Evolutionary conservation across 768 basidiomycete species (phyloP), one percentile per base, ranked within the genome.

Genomic region (Suillus paluster): DNA sequence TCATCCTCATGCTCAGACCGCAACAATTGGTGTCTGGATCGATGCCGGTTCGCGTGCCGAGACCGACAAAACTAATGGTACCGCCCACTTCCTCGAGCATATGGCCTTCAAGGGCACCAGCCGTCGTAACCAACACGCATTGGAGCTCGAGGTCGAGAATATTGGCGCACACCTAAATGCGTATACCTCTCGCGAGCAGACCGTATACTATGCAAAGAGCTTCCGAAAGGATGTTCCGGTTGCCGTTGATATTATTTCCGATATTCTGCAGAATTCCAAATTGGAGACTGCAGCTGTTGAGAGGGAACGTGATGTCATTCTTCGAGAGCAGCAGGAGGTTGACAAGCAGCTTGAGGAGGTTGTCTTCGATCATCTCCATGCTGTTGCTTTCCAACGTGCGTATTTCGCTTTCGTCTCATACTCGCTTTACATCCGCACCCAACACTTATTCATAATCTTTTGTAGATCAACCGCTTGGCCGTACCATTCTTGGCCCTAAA

Each of bases 1-100:
- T 9, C 92, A 95, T 63, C 84, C 93, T 5, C 90, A 93, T 74
- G 90, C 94, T 5, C 92, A 96, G 78, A 99, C 97, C 0, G 95
- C 96, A 8, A 99, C 97, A n/a, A 95, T 98, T 39, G 97, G 97
- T 65, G 91, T 99, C 63, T 99, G 95, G 95, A 97, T 99, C 70
- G 97, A 99, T 75, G 97, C 97, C 62, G 97, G 97, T 66, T 95
- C 94, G 66, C 87, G 97, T 60, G 96, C 95, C 62, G 97, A 99
- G 85, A 97, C 92, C 52, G 90, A 94, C 80, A 86, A 87, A 78
- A 97, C 94, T 42, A 96, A 91, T 68, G 97, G 97, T 57, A 95
- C 95, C 11, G 97, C 97, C 49, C 97, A 99, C 80, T 99, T 99
- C 84, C 87, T 99, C 63, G 97, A 99, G 77, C 94, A 96, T 72